Base-by-base conservation (phyloP, 2,329 filamentous ascomycete genomes). In the Fusarium aywerte region DNA sequence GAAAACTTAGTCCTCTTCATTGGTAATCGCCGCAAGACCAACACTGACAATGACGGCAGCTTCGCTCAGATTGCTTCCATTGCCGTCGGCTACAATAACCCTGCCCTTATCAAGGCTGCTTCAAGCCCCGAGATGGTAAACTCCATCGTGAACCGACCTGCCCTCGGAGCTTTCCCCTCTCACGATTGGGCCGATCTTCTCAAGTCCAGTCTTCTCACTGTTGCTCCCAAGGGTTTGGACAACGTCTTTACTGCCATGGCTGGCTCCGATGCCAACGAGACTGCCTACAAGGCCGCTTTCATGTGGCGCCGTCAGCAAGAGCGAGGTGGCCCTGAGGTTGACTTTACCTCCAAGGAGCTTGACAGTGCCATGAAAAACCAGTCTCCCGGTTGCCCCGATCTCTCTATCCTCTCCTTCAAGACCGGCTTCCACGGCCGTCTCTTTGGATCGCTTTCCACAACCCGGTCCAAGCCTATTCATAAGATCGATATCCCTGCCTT, bases 401-500 rank as follows among this genome's bases (percentile, higher is more conserved):
- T 96, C 72, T 94, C 91, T 53, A 97, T 97, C 77, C 82, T 97
- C 73, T 95, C 91, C 57, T 97, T 97, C 88, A 92, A 89, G 81
- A 89, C 90, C 35, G 92, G 85, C 65, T 97, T 97, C 86, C 93
- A 97, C 82, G 93, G 93, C 70, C 92, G 93, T 69, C 87, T 97
- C 44, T 97, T 97, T 73, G 93, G 92, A 75, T 90, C 87, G 59
- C 86, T 97, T 56, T 95, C 92, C 64, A 97, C 93, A 58, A 97
- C 93, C 15, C 91, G 93, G 76, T 94, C 90, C 80, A 97, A 97
- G 86, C 88, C 93, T 44, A 94, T 97, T 78, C 93, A 97, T 85
- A 97, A 97, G 83, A 84, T 97, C 72, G 93, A 97, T 77, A 97
- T 97, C 73, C 93, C 93, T 23, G 92, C 93, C 74, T 97, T 97